Evolutionary conservation across 2,329 filamentous ascomycete species (phyloP), one percentile per base, ranked within the genome.

Genomic region (Fusarium albidum): DNA sequence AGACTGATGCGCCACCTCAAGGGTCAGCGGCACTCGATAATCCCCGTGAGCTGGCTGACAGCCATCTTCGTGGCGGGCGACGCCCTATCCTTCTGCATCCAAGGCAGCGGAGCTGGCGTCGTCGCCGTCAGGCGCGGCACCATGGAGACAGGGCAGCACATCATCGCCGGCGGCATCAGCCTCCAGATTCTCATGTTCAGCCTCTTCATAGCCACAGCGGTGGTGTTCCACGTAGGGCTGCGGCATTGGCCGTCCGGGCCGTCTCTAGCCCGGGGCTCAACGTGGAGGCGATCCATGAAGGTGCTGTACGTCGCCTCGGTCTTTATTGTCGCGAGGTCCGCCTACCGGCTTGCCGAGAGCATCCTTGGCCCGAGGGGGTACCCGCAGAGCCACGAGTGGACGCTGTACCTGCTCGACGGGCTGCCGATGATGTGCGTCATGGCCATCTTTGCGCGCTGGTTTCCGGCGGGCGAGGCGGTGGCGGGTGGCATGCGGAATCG

Each of bases 181-280:
- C 68, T 87, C 13, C 85, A 88, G 64, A 75, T 88, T 18, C 32
- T 82, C 34, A 77, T 82, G 49, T 86, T 88, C 55, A 76, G 74
- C 17, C 69, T 86, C 29, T 88, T 88, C 62, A 68, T 82, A 29
- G 49, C 77, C 5, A 76, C 77, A 2, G 75, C 81, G 0, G 58
- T 75, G 3, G 52, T 81, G 1, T 85, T 85, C 69, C 78, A 86
- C 57, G 44, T 58, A n/a, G 65, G 72, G 15, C 64, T 72, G 54
- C 42, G 54, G 27, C 45, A 53, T 29, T 49, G 47, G 56, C 60
- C 60, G 25, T 56, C 54, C 7, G 46, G 49, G 15, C 63, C 54
- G 21, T 60, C 58, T 2, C 28, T 53, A 33, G 38, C 27, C 39
- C 45, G 21, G 18, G n/a, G 15, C 13, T 51, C 70, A 11, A 52